Evolutionary conservation across 2,329 filamentous ascomycete genomes (phyloP), one percentile per base, ranked within the genome.

Genomic region (Penicillium sp.): DNA sequence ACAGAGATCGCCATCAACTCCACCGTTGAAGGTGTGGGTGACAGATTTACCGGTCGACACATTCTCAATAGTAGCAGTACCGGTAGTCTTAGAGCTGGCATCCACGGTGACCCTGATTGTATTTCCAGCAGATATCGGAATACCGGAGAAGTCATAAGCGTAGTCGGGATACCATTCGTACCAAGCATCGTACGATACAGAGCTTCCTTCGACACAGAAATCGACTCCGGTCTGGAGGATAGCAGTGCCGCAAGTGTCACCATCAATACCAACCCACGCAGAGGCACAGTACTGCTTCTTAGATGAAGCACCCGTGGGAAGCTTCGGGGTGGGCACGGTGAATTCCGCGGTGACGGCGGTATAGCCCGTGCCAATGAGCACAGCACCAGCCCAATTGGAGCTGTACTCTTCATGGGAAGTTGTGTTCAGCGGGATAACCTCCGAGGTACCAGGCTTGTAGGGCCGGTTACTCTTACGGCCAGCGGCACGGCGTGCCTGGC

Each of bases 181-280:
- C 80, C 82, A 84, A n/a, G 80, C 78, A 51, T 79, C 76, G 60
- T 76, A 84, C 13, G 68, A 72, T 7, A 77, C 74, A 0, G 62
- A 51, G 27, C 67, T 67, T 7, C 69, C 71, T 23, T 73, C 61
- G 34, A 78, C 68, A 42, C 74, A 76, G 67, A 82, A 83, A 67
- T 83, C 81, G 44, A 84, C 66, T 49, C 81, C 81, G 2, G 80
- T 80, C 65, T 83, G 81, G 2, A 84, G 71, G 47, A 83, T 81
- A 10, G 79, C 78, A 6, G 69, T 74, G n/a, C 62, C 61, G 67
- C 78, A 83, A 9, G 79, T 81, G 58, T 82, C 79, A 14, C 82
- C 82, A 59, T 84, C 82, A 51, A 84, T 83, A 32, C 82, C 81
- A 7, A 84, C 80, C 82, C 80, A 84, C 7, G 79, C 80, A 3